A percentile compares a stretch with the other conserved stretches of the same genome.
These are phyloP conservation scores for Neurospora intermedia DNA, from an alignment of 495 filamentous ascomycete genomes.

Conservation along the genomic window DNA sequence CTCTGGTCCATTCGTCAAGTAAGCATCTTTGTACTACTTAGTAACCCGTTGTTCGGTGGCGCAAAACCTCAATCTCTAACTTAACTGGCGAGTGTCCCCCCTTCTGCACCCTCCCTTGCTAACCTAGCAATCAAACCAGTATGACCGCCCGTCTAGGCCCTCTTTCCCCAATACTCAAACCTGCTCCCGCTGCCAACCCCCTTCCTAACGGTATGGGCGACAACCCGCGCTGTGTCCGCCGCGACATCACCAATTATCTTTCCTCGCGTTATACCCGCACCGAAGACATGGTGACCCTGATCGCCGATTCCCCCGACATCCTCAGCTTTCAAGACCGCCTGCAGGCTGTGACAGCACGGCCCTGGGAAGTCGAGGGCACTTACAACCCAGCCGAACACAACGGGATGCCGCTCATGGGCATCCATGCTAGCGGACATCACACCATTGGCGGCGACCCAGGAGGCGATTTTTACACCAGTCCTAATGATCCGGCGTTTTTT, in stretches of 20 bases:
- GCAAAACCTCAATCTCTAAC: not conserved
- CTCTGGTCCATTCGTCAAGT: constrained; percentile 46
- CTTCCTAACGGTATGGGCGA: constrained; percentile 26
- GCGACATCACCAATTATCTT: constrained; percentile 49
- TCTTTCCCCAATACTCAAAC: constrained; percentile 24
- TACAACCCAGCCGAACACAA: not conserved
- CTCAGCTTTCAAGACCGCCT: constrained; percentile 33
- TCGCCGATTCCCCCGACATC: constrained; percentile 34
- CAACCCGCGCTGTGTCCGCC: constrained; percentile 55
- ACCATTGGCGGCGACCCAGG: constrained; percentile 32
- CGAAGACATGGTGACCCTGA: constrained; percentile 36
- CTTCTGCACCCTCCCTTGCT: not conserved
- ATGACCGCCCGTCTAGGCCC: constrained; percentile 45
- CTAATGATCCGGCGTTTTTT: constrained; percentile 60
- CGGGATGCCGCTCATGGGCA: constrained; percentile 24
- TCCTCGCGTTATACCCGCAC: constrained; percentile 37
- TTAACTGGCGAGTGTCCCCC: not conserved
- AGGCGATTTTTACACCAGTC: constrained; percentile 42
- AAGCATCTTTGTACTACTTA: not conserved
- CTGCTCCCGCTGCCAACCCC: constrained; percentile 26
- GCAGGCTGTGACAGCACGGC: constrained; percentile 17
- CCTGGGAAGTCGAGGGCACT: not conserved
- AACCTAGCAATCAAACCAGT: constrained; percentile 5
- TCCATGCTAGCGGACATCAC: constrained; percentile 33
- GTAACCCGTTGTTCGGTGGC: not conserved